Conservation (phyloP, 2,329 filamentous ascomycete species). For the Penicillium sp. region DNA sequence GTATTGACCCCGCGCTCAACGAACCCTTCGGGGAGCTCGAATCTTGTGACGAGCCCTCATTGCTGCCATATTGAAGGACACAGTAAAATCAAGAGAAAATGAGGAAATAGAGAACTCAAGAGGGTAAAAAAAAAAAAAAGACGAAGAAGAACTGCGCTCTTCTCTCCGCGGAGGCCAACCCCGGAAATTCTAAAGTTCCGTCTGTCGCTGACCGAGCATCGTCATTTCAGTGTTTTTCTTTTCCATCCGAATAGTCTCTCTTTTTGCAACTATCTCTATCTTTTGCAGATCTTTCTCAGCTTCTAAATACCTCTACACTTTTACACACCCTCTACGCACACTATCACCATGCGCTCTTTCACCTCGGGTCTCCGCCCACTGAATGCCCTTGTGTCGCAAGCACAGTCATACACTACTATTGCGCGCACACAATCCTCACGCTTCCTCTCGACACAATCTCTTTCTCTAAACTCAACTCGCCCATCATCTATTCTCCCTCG, state of each 20-base stretch:
- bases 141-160: conserved; percentile 12
- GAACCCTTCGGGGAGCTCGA: conserved; percentile 64
- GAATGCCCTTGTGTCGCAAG: conserved; percentile 9
- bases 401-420: conserved; percentile 16
- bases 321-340: not conserved
- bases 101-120: not conserved
- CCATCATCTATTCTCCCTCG: conserved; percentile 1
- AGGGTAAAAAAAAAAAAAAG: not conserved
- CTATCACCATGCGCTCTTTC: conserved; percentile 18
- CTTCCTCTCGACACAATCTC: conserved; percentile 18
- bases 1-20: conserved; percentile 26
- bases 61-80: conserved; percentile 41
- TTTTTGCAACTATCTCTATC: not conserved
- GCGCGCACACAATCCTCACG: conserved; percentile 17
- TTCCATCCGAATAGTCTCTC: not conserved
- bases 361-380: conserved; percentile 24
- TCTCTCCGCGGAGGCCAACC: conserved; percentile 26
- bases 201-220: conserved; percentile 11
- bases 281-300: not conserved
- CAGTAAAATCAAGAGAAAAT: not conserved
- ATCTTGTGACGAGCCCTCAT: conserved; percentile 62
- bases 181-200: conserved; percentile 13
- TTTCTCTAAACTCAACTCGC: conserved; percentile 4
- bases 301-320: not conserved
- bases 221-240: not conserved